Conservation (phyloP, 2,329 filamentous ascomycete species). For the Colletotrichum shisoi region DNA sequence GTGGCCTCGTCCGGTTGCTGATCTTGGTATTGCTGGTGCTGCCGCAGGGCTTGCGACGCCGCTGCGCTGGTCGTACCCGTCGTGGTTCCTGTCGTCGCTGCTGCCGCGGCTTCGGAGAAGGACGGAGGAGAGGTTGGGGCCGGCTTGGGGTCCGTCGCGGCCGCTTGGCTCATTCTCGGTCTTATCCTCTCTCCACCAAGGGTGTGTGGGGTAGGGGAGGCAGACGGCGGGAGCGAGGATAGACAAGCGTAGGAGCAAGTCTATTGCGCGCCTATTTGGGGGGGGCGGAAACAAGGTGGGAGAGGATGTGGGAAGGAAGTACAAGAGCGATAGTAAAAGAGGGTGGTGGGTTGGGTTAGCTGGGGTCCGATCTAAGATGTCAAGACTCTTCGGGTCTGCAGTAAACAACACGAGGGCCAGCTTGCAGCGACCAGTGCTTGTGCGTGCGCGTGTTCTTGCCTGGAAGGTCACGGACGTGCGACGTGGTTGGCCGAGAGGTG, state of each 20-base stretch:
- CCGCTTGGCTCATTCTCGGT: constrained; percentile 41
- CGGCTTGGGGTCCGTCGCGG: constrained; percentile 40
- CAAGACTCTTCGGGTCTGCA: not conserved
- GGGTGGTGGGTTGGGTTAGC: constrained; percentile 2
- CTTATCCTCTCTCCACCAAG: constrained; percentile 14
- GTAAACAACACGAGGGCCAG: constrained; percentile 10
- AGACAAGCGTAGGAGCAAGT: not conserved
- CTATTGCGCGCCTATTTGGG: constrained; percentile 5
- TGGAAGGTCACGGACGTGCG: constrained; percentile 14
- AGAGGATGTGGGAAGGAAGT: not conserved
- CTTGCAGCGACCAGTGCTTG: constrained; percentile 4
- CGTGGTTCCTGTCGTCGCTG: constrained; percentile 18
- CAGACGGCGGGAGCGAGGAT: not conserved
- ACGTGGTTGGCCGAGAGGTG: constrained; percentile 12
- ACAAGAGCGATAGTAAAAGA: not conserved
- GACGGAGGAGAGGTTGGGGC: constrained; percentile 37
- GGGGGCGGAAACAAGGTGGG: not conserved
- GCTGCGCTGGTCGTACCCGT: constrained; percentile 15
- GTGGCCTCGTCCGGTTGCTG: constrained; percentile 22
- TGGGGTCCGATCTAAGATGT: not conserved
- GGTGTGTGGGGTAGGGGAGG: not conserved
- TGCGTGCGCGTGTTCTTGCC: constrained; percentile 18
- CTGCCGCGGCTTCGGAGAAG: constrained; percentile 34
- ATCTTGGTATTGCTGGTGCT: constrained; percentile 7
- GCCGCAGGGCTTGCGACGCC: constrained; percentile 33